These are phyloP conservation scores for Claviceps sp. DNA, from an alignment of 2,329 filamentous ascomycete species.

Conservation along the genomic window DNA sequence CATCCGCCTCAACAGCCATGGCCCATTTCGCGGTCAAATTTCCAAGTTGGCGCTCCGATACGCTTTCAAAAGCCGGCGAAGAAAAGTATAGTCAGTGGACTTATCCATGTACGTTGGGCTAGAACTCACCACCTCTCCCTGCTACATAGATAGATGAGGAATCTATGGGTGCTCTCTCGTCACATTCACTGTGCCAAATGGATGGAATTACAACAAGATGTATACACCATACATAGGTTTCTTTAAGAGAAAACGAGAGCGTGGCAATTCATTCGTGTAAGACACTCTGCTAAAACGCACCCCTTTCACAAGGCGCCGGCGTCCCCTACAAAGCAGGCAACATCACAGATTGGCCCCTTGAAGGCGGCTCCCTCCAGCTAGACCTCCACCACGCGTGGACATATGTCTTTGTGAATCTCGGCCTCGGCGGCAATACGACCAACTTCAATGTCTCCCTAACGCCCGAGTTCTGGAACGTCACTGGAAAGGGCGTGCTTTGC, in stretches of 20 bases:
- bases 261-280: too few species aligned
- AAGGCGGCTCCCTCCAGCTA: conserved; percentile 33
- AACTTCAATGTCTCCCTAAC: conserved; percentile 59
- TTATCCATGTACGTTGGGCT: conserved; percentile 32
- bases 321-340: conserved; percentile 31
- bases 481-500: conserved; percentile 52
- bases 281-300: background rate
- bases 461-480: conserved; percentile 43
- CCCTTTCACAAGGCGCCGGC: conserved; percentile 27
- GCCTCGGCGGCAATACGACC: conserved; percentile 34
- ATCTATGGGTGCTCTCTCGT: too few species aligned
- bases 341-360: conserved; percentile 40
- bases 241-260: background rate
- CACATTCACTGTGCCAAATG: background rate
- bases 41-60: conserved; percentile 36
- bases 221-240: background rate
- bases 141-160: too few species aligned
- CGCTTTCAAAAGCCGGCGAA: conserved; percentile 24
- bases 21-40: conserved; percentile 37
- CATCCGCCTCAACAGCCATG: conserved; percentile 22
- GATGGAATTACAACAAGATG: background rate
- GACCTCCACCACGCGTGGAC: conserved; percentile 38
- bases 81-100: conserved; percentile 33
- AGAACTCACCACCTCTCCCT: too few species aligned
- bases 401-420: conserved; percentile 41